A percentile compares a stretch with the other conserved stretches of the same genome.
Conservation (phyloP, 1,284 basidiomycete genomes). For the Macrocystidia cucumis region DNA sequence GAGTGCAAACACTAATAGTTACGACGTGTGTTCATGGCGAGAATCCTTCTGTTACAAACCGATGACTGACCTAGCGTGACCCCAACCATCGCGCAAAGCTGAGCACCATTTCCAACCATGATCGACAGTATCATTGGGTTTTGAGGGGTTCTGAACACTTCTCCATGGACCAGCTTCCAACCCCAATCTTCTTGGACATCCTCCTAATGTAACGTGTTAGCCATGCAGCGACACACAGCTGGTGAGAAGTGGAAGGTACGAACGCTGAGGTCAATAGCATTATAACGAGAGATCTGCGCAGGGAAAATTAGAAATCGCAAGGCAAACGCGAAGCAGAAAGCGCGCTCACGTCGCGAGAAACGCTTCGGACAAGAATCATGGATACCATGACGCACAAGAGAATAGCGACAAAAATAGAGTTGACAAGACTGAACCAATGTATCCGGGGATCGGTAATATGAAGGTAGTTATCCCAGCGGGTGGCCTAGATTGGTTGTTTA, state of each 20-base stretch:
- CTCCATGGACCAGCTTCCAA: slow-evolving; percentile 96
- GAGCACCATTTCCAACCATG: slow-evolving; percentile 86
- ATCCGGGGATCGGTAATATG: slow-evolving; percentile 75
- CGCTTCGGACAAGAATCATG: slow-evolving; percentile 83
- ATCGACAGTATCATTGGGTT: slow-evolving; percentile 79
- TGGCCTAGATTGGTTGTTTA: slow-evolving; percentile 48
- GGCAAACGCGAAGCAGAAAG: slow-evolving; percentile 12
- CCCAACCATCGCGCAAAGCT: slow-evolving; percentile 83
- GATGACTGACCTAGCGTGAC: slow-evolving; percentile 70
- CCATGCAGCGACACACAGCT: neutral
- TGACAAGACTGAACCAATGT: slow-evolving; percentile 92
- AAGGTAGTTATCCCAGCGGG: slow-evolving; percentile 94
- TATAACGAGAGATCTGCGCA: slow-evolving; percentile 87
- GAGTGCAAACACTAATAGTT: slow-evolving; percentile 76
- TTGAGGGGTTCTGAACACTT: slow-evolving; percentile 86
- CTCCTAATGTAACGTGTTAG: slow-evolving; percentile 47
- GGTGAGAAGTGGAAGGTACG: slow-evolving; percentile 15
- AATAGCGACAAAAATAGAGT: slow-evolving; percentile 85
- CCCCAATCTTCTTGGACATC: slow-evolving; percentile 98
- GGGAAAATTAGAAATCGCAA: neutral
- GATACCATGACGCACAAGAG: slow-evolving; percentile 93
- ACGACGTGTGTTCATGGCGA: neutral
- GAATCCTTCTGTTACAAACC: slow-evolving; percentile 3
- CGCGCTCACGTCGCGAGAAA: slow-evolving; percentile 85
- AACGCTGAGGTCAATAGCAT: slow-evolving; percentile 87